Conservation (phyloP, 2,329 filamentous ascomycete genomes). For the Diplodia scrobiculata region DNA sequence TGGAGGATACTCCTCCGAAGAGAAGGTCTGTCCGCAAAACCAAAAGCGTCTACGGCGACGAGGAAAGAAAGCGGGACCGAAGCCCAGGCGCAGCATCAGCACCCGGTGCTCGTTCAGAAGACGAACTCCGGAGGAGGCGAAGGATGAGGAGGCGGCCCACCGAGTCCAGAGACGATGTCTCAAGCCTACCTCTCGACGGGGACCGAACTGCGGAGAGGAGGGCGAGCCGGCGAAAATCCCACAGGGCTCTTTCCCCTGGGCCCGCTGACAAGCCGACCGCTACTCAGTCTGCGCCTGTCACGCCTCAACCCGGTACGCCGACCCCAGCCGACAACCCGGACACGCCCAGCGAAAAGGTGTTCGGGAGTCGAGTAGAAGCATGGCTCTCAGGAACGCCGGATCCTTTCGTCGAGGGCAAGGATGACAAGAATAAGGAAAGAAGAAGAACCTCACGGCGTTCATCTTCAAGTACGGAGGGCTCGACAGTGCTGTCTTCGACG, state of each 20-base stretch:
- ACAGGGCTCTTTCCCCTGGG: constrained; percentile 15
- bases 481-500: background rate
- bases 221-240: constrained; percentile 15
- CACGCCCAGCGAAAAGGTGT: constrained; percentile 48
- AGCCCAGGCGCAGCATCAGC: background rate
- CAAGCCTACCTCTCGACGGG: background rate
- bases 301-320: constrained; percentile 4
- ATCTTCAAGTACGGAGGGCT: constrained; percentile 27
- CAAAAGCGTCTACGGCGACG: constrained; percentile 22
- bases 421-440: constrained; percentile 6
- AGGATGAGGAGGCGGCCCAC: constrained; percentile 27
- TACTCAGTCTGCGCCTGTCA: constrained; percentile 30
- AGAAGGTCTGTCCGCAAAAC: constrained; percentile 25
- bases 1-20: constrained; percentile 16
- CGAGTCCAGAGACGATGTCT: constrained; percentile 9
- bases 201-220: constrained; percentile 9
- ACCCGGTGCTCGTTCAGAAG: constrained; percentile 22
- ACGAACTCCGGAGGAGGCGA: constrained; percentile 36
- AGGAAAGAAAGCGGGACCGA: constrained; percentile 7
- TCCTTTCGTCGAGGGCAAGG: constrained; percentile 52
- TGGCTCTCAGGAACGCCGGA: constrained; percentile 63
- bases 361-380: constrained; percentile 59
- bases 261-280: constrained; percentile 12
- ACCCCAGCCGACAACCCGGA: constrained; percentile 35
- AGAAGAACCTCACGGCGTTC: constrained; percentile 18